phyloP scores from a whole-genome alignment of 306 rosid genomes.

The Prunus campanulata region DNA sequence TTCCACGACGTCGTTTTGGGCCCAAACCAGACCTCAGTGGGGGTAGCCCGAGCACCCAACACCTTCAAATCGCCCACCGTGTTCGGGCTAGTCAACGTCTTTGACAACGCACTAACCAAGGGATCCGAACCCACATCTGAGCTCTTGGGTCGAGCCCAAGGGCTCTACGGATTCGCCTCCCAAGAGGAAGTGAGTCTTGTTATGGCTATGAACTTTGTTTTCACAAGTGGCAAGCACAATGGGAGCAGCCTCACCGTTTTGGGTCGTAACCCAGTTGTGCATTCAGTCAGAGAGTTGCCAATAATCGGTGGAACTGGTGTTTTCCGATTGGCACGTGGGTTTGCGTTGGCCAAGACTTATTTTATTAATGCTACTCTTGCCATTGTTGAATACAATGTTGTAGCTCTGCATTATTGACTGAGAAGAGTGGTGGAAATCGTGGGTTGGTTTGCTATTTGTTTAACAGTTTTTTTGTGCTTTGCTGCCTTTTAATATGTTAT shows the following conservation, averaged over 20 bases:
- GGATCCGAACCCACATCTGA: conserved; percentile 7
- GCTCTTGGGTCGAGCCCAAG: conserved; percentile 17
- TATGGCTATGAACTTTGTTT: not conserved
- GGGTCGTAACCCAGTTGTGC: conserved; percentile 2
- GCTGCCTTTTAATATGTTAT: not conserved
- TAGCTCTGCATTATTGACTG: not conserved
- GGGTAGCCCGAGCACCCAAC: not conserved
- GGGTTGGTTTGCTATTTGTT: not conserved
- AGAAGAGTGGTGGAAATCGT: not conserved
- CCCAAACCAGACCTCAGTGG: not conserved
- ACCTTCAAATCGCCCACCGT: not conserved
- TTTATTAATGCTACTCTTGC: not conserved
- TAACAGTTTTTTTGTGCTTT: not conserved
- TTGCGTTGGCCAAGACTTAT: not conserved
- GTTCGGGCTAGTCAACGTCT: conserved; percentile 3
- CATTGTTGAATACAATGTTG: not conserved
- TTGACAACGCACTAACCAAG: not conserved
- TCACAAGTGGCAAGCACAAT: not conserved
- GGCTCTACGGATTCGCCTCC: conserved; percentile 11
- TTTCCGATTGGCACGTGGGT: conserved; percentile 17
- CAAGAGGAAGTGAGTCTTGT: not conserved
- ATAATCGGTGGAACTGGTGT: conserved; percentile 11
- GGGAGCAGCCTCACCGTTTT: conserved; percentile 14
- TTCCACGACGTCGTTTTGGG: conserved; percentile 15
- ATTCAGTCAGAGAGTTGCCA: conserved; percentile 4